Percentiles rank a stretch among this genome's conserved stretches.
These are phyloP conservation scores for Psilocybe subaeruginosa DNA, from an alignment of 768 basidiomycete genomes.

Conservation along the genomic window DNA sequence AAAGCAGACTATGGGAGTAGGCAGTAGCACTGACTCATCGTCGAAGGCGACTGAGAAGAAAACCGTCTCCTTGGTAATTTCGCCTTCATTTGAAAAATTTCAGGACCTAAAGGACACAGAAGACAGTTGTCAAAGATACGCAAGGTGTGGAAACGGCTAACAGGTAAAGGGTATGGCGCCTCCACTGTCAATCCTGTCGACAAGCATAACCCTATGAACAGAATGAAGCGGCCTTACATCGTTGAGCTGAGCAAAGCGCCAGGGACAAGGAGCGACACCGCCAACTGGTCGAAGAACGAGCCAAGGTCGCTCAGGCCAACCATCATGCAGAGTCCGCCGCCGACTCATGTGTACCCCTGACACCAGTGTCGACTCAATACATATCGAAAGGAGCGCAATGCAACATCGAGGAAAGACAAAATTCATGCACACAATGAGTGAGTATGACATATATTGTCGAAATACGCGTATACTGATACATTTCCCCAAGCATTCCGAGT, in stretches of 20 bases:
- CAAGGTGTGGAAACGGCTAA: constrained; percentile 15
- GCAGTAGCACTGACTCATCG: too few relatives aligned
- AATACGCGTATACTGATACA: too few relatives aligned
- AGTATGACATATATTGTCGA: background rate
- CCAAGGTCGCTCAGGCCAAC: constrained; percentile 8
- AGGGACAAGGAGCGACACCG: constrained; percentile 37
- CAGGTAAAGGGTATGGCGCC: constrained; percentile 8
- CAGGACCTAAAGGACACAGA: background rate
- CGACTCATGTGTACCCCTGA: constrained; percentile 17
- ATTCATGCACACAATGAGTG: background rate
- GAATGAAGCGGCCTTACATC: constrained; percentile 26
- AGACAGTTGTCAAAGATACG: constrained; percentile 9
- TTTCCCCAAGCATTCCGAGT: background rate
- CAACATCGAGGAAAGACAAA: background rate
- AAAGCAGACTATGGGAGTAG: background rate
- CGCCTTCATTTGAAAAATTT: background rate
- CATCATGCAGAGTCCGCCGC: background rate
- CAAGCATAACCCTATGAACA: constrained; percentile 6
- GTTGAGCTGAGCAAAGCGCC: constrained; percentile 39
- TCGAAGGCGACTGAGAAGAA: background rate
- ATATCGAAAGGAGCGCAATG: background rate
- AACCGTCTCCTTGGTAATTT: background rate
- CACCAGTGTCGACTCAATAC: constrained; percentile 20
- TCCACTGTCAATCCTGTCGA: background rate
- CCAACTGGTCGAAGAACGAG: constrained; percentile 28